These are phyloP conservation scores for Eimeria maxima DNA, from an alignment of 169 alveolate genomes.

Conservation along the genomic window DNA sequence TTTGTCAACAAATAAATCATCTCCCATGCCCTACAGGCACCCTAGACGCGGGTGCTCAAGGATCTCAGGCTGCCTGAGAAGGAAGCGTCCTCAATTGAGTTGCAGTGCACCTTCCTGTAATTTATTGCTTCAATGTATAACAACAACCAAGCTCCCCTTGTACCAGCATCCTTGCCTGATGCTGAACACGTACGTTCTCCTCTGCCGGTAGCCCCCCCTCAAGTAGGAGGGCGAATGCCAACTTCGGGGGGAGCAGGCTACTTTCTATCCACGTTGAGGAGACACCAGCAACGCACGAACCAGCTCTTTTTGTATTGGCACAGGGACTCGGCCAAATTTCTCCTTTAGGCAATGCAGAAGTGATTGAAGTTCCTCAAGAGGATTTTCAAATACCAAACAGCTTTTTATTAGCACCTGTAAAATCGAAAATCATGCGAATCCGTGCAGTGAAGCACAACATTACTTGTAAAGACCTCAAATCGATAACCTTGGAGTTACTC, in stretches of 20 bases:
- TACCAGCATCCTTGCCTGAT: too few species aligned
- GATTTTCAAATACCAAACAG: constrained; percentile 43
- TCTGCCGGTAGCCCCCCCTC: too few species aligned
- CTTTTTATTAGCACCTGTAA: constrained; percentile 35
- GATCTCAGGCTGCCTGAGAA: too few species aligned
- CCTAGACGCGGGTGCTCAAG: too few species aligned
- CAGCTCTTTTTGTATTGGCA: neutral
- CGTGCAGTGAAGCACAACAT: neutral
- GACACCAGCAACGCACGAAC: constrained; percentile 15
- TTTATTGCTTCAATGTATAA: too few species aligned
- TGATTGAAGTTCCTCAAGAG: constrained; percentile 23
- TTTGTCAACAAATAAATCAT: too few species aligned
- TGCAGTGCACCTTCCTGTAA: too few species aligned
- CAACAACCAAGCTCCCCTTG: too few species aligned
- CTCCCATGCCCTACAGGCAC: too few species aligned
- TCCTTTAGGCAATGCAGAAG: neutral
- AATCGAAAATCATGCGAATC: neutral
- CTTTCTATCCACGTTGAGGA: neutral
- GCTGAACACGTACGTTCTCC: too few species aligned
- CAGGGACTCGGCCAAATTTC: constrained; percentile 49
- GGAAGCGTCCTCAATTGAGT: too few species aligned
- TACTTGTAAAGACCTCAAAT: neutral
- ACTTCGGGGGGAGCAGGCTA: neutral
- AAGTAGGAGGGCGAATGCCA: too few species aligned
- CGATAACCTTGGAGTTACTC: neutral